Evolutionary conservation across 768 basidiomycete genomes (phyloP).

Genomic region (Phaeotremella fagi): DNA sequence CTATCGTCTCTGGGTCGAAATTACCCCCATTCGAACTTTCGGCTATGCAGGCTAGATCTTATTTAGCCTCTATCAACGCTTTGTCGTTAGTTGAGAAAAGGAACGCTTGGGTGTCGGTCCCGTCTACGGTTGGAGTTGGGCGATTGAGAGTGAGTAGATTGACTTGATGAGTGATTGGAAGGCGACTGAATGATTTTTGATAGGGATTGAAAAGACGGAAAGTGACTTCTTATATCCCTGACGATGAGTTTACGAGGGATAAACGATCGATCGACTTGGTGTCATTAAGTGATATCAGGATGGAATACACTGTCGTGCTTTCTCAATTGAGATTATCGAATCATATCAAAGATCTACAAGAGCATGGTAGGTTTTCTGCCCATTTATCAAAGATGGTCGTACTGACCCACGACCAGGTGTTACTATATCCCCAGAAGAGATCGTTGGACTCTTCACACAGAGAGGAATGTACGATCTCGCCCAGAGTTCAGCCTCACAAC

Average conservation of each 20-base stretch:
- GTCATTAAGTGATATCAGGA: slow-evolving; percentile 59
- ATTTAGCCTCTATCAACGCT: slow-evolving; percentile 81
- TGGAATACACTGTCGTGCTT: slow-evolving; percentile 61
- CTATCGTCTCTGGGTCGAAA: slow-evolving; percentile 36
- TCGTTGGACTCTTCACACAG: slow-evolving; percentile 74
- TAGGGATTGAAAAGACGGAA: slow-evolving; percentile 68
- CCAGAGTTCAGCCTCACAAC: slow-evolving; percentile 65
- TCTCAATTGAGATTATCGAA: slow-evolving; percentile 71
- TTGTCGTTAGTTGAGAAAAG: slow-evolving; percentile 73
- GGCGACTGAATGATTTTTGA: background rate
- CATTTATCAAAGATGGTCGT: too few species aligned
- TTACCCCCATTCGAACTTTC: slow-evolving; percentile 53
- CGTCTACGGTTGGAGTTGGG: slow-evolving; percentile 33
- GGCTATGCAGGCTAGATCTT: slow-evolving; percentile 65
- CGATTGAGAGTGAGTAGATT: slow-evolving; percentile 17
- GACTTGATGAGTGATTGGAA: too few species aligned
- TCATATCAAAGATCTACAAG: slow-evolving; percentile 57
- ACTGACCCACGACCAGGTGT: slow-evolving; percentile 5
- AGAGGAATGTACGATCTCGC: slow-evolving; percentile 73
- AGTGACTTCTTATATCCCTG: slow-evolving; percentile 70
- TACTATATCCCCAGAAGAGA: slow-evolving; percentile 51
- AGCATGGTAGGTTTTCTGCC: slow-evolving; percentile 59
- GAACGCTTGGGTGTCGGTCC: slow-evolving; percentile 77
- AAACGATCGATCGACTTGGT: slow-evolving; percentile 72
- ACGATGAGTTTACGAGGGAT: slow-evolving; percentile 60